Evolutionary conservation across 2,329 filamentous ascomycete genomes (phyloP).

Genomic region (Cladosporium oxysporum): DNA sequence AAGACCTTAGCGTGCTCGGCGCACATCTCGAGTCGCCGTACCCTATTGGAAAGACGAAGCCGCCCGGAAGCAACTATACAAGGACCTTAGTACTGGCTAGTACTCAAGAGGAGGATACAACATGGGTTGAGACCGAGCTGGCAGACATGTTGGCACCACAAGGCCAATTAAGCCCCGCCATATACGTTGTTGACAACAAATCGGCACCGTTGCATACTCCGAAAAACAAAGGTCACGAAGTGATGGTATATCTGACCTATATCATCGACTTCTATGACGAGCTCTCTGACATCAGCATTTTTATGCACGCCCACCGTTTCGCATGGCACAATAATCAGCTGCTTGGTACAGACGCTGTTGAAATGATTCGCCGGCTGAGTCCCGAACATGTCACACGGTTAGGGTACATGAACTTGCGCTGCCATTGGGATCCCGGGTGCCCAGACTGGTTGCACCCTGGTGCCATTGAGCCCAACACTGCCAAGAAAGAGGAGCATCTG

Average conservation of each 20-base stretch:
- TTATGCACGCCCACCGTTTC: constrained; percentile 62
- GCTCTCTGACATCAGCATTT: constrained; percentile 60
- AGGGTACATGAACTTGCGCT: constrained; percentile 59
- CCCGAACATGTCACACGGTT: constrained; percentile 49
- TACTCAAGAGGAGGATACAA: constrained; percentile 53
- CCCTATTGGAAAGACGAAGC: constrained; percentile 41
- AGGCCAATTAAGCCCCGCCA: constrained; percentile 42
- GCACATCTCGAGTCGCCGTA: constrained; percentile 32
- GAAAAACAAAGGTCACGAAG: constrained; percentile 63
- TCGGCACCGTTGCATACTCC: constrained; percentile 51
- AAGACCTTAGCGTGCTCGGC: constrained; percentile 26
- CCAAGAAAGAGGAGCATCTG: constrained; percentile 48
- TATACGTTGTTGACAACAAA: constrained; percentile 57
- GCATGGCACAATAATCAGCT: constrained; percentile 61
- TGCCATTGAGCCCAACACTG: constrained; percentile 36
- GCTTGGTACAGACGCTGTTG: constrained; percentile 45
- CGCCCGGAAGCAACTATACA: constrained; percentile 53
- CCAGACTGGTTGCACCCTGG: constrained; percentile 56
- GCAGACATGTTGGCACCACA: constrained; percentile 41
- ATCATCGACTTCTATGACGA: constrained; percentile 63
- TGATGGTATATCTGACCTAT: constrained; percentile 63
- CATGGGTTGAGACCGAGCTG: constrained; percentile 57
- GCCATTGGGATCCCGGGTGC: constrained; percentile 57
- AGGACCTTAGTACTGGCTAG: constrained; percentile 57
- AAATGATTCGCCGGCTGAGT: constrained; percentile 49